Percentiles rank a stretch among this genome's conserved stretches.
phyloP scores from a whole-genome alignment of 352 stramenopile genomes.

The Albugo candida region DNA sequence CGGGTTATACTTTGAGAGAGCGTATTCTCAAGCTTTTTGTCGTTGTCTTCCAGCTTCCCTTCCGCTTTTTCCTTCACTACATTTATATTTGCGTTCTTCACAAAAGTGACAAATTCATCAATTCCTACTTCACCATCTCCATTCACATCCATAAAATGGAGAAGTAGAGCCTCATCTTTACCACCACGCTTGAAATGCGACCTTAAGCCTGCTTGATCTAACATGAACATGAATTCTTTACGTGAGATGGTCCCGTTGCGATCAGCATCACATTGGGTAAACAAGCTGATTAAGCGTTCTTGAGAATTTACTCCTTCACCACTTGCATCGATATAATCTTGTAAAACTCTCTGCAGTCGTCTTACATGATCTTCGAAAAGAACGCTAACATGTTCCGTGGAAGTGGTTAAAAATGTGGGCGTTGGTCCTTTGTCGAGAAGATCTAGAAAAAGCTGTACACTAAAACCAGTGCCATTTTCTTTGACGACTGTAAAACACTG shows the following conservation, averaged over 20 bases:
- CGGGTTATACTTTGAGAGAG: too few species aligned
- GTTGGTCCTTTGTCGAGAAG: constrained; percentile 31
- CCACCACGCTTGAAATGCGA: constrained; percentile 24
- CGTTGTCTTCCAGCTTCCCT: too few species aligned
- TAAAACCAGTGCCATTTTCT: constrained; percentile 17
- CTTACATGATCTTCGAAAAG: constrained; percentile 33
- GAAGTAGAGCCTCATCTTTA: constrained; percentile 40
- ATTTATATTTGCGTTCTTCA: constrained; percentile 8
- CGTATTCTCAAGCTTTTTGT: too few species aligned
- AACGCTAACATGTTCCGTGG: constrained; percentile 20
- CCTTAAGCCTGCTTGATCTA: constrained; percentile 30
- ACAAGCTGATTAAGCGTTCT: constrained; percentile 19
- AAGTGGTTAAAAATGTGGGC: constrained; percentile 2
- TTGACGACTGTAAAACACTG: constrained; percentile 23
- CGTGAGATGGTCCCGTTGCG: constrained; percentile 30
- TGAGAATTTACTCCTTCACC: constrained; percentile 14
- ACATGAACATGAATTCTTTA: constrained; percentile 41
- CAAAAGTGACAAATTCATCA: constrained; percentile 46
- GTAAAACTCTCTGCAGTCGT: constrained; percentile 31
- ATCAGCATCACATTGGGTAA: constrained; percentile 34
- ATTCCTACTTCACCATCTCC: constrained; percentile 39
- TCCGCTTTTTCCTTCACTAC: too few species aligned
- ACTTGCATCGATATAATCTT: constrained; percentile 32
- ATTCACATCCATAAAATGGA: constrained; percentile 51
- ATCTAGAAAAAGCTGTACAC: constrained; percentile 24